phyloP scores from a whole-genome alignment of 2,329 filamentous ascomycete species.

The Colletotrichum kahawae region DNA sequence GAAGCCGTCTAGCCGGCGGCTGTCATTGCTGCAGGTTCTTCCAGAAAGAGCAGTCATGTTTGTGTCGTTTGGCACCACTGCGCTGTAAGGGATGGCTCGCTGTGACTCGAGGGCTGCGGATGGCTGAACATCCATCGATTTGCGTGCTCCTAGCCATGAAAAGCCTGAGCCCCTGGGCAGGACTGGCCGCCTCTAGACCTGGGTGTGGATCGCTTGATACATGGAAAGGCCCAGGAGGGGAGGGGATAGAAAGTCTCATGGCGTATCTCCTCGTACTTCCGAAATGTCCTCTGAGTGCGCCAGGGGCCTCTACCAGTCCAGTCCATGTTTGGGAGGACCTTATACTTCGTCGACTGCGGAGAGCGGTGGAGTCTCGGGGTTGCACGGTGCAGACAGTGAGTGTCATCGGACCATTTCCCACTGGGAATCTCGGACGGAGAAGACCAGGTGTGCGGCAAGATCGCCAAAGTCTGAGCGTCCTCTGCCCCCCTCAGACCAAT shows the following conservation, averaged over 20 bases:
- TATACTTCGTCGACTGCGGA: constrained; percentile 15
- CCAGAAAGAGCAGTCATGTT: not conserved
- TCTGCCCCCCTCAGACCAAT: not conserved
- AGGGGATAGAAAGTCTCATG: not conserved
- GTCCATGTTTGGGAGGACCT: not conserved
- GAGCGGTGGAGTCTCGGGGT: constrained; percentile 11
- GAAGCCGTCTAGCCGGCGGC: not conserved
- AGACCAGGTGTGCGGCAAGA: not conserved
- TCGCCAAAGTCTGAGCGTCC: constrained; percentile 2
- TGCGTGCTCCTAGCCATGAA: not conserved
- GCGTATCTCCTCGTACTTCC: constrained; percentile 1
- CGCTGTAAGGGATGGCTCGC: not conserved
- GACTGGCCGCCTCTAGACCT: not conserved
- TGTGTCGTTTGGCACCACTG: not conserved
- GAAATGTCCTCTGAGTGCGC: not conserved
- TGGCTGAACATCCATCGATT: not conserved
- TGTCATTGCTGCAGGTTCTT: not conserved
- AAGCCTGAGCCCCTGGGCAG: not conserved
- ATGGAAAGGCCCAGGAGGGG: not conserved
- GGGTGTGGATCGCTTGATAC: not conserved
- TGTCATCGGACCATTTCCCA: constrained; percentile 21
- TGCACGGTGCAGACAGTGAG: constrained; percentile 17
- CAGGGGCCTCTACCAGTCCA: not conserved
- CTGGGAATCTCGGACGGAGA: constrained; percentile 12
- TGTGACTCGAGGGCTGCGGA: not conserved